Percentiles rank a stretch among this genome's conserved stretches.
phyloP scores from a whole-genome alignment of 345 rosid genomes.

The Durio zibethinus region DNA sequence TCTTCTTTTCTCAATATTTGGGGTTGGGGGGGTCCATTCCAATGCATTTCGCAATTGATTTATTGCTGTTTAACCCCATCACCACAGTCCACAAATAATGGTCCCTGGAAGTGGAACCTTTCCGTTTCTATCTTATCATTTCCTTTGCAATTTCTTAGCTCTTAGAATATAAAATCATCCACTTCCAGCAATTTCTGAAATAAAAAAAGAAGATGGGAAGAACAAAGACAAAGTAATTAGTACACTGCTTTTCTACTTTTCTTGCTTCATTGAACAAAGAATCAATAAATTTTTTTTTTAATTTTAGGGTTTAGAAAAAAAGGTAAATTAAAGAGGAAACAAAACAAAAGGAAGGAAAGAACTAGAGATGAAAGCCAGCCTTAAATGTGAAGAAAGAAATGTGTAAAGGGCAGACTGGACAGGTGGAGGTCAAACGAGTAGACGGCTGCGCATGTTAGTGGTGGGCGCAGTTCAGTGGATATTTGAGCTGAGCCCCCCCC shows the following conservation, averaged over 20 bases:
- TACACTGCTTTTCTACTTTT: not conserved
- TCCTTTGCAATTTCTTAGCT: not conserved
- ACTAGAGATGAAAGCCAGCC: not conserved
- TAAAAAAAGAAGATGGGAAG: not conserved
- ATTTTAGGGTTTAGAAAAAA: no score
- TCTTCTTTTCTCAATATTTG: not conserved
- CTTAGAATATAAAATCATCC: no score
- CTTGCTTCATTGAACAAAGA: not conserved
- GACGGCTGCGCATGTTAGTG: conserved; percentile 13
- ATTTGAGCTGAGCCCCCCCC: conserved; percentile 15
- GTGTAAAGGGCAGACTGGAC: not conserved
- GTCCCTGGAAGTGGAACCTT: not conserved
- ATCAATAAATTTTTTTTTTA: not conserved
- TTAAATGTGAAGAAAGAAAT: not conserved
- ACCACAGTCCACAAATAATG: not conserved
- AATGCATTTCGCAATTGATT: not conserved
- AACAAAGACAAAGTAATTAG: not conserved
- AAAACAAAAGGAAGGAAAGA: not conserved
- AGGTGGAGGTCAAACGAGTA: not conserved
- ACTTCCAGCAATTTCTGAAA: no score
- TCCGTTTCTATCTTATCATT: not conserved
- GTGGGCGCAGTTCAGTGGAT: not conserved
- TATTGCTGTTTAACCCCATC: not conserved
- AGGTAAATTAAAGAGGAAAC: no score
- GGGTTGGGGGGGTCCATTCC: not conserved